Evolutionary conservation across 306 rosid genomes (phyloP), one percentile per base, ranked within the genome.

Genomic region (Bauhinia variegata): DNA sequence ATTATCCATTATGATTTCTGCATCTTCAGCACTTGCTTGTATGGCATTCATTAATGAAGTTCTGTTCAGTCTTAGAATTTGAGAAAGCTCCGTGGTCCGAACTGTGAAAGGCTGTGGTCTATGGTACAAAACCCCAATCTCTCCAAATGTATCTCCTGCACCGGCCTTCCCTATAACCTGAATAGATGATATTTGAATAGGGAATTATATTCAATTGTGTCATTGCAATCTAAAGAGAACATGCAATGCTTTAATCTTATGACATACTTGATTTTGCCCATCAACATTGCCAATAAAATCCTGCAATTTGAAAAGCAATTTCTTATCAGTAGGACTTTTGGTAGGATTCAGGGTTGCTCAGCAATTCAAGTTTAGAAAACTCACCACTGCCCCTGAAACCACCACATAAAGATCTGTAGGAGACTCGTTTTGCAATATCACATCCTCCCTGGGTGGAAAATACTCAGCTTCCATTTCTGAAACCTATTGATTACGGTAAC

Each of bases 401-500:
- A 90, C 80, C 60, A 87, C 75, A 10, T 85, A 85, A 51, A 87
- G 77, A 66, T 85, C 90, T 30, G 90, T 87, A 5, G 82, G 76
- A 37, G 85, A 76, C 72, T 90, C 97, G 48, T 82, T 90, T 72
- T 87, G 92, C 77, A 87, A 84, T 53, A 90, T 78, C 19, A 90
- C 82, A 63, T 90, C 90, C 84, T 90, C 95, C 48, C 65, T 87
- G 11, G 96, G 95, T 60, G 96, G 96, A 63, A 82, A 87, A 63
- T 85, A 90, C 80, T 87, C 95, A 2, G 92, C 92, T 54, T 90
- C 97, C 74, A 84, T 83, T 68, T 85, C 95, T 43, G 92, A 71
- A 16, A 80, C 95, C 97, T 87, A 60, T 36, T 47, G 28, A 19
- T 4, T 15, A 19, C 4, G 44, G 46, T 54, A 19, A 46, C 16